Percentiles rank a stretch among this genome's conserved stretches.
These are phyloP conservation scores for Pleurozium schreberi DNA, from an alignment of 225 moss, liverwort and hornwort species.

Conservation along the genomic window DNA sequence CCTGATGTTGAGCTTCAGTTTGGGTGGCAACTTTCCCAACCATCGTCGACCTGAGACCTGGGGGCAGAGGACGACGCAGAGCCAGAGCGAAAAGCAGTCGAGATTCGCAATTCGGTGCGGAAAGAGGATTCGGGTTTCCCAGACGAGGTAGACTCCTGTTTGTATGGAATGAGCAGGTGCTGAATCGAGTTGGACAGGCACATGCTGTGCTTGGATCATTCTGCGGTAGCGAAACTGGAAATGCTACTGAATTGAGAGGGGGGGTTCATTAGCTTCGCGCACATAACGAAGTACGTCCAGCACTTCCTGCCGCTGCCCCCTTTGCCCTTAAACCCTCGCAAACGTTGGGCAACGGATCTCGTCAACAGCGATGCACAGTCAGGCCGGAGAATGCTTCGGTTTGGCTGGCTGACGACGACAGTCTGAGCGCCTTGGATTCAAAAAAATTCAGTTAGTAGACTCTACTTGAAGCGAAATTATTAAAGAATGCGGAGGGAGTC, in stretches of 20 bases:
- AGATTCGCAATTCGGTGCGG: background rate
- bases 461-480: background rate
- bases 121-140: background rate
- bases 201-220: conserved; percentile 28
- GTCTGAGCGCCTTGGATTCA: too few species aligned
- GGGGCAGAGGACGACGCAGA: background rate
- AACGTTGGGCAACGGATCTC: background rate
- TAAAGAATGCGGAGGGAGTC: too few species aligned
- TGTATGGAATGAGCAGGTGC: conserved; percentile 18
- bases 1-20: background rate
- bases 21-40: background rate
- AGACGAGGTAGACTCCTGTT: conserved; percentile 9
- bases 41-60: background rate
- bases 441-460: too few species aligned
- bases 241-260: conserved; percentile 30
- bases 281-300: background rate
- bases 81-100: background rate
- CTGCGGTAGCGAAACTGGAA: conserved; percentile 21
- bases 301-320: background rate
- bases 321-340: background rate
- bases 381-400: too few species aligned
- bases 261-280: conserved; percentile 21
- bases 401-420: too few species aligned
- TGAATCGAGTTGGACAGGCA: conserved; percentile 40
- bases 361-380: background rate